Evolutionary conservation across 306 rosid genomes (phyloP).

Genomic region (Vigna angularis): DNA sequence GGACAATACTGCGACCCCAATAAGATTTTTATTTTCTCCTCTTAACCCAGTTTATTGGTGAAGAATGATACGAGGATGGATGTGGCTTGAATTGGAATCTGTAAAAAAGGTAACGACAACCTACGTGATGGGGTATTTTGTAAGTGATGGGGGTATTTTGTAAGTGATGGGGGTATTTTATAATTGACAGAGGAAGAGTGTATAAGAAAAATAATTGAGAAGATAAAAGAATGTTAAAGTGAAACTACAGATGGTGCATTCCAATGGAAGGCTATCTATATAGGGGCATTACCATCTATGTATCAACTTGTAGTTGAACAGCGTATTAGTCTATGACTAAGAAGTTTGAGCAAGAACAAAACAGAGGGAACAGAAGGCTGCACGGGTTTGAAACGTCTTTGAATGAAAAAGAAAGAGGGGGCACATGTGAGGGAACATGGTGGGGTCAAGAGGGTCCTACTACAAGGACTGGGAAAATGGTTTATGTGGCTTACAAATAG

Average conservation of each 20-base stretch:
- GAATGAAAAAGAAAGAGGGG: conserved; percentile 42
- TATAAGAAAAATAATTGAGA: conserved; percentile 21
- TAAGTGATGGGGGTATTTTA: neutral
- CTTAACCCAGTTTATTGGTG: neutral
- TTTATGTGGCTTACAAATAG: conserved; percentile 49
- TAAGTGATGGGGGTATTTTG: neutral
- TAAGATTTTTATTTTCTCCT: neutral
- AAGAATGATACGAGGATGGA: neutral
- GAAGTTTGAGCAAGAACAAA: conserved; percentile 43
- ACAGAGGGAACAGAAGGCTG: conserved; percentile 38
- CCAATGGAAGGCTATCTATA: conserved; percentile 20
- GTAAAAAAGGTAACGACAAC: conserved; percentile 10
- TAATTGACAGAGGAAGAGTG: conserved; percentile 2
- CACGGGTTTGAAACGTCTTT: conserved; percentile 49
- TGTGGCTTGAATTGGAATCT: conserved; percentile 24
- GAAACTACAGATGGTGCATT: conserved; percentile 18
- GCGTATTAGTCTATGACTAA: conserved; percentile 26
- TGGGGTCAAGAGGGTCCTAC: conserved; percentile 46
- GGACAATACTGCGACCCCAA: neutral
- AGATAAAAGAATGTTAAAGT: neutral
- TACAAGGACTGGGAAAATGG: conserved; percentile 36
- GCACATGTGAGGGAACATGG: conserved; percentile 57
- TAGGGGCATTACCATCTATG: conserved; percentile 34
- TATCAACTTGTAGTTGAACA: conserved; percentile 35
- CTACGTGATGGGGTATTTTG: neutral